phyloP scores from a whole-genome alignment of 2,329 filamentous ascomycete species.

The Dactylellina drechsleri region DNA sequence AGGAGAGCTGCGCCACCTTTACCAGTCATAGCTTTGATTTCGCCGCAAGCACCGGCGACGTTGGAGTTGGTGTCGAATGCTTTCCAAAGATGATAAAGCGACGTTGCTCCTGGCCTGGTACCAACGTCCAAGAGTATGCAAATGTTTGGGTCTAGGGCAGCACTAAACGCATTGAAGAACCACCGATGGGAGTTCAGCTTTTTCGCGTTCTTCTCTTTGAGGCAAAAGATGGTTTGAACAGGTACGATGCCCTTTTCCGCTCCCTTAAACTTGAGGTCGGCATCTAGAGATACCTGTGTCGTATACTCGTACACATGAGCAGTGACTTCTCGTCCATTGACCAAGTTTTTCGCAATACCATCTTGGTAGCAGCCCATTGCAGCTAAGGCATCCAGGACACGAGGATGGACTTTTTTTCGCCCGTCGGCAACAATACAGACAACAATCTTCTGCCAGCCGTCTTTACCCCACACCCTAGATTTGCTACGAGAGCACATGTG shows the following conservation, averaged over 20 bases:
- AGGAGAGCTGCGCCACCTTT: constrained; percentile 82
- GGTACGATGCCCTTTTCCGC: constrained; percentile 99
- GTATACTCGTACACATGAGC: constrained; percentile 99
- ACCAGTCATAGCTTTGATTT: constrained; percentile 97
- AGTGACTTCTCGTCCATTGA: constrained; percentile 94
- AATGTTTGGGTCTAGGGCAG: constrained; percentile 90
- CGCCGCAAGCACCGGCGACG: constrained; percentile 93
- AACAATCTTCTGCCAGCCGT: constrained; percentile 99
- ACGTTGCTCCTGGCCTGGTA: constrained; percentile 86
- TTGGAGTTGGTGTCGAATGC: constrained; percentile 98
- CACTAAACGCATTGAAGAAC: constrained; percentile 99
- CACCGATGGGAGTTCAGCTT: constrained; percentile 98
- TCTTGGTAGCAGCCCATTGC: constrained; percentile 98
- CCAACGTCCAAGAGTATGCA: constrained; percentile 97
- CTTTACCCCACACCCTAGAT: constrained; percentile 94
- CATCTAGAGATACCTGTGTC: constrained; percentile 93
- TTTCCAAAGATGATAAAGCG: constrained; percentile 98
- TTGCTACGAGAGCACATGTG: constrained; percentile 94
- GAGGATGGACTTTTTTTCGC: constrained; percentile 88
- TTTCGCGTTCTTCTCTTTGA: constrained; percentile 97
- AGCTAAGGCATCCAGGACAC: constrained; percentile 91
- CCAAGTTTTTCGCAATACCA: constrained; percentile 97
- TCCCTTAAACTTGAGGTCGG: constrained; percentile 97
- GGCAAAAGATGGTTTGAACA: constrained; percentile 96
- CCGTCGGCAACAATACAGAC: constrained; percentile 97